These are phyloP conservation scores for Dothistroma pini DNA, from an alignment of 2,329 filamentous ascomycete genomes.

Conservation along the genomic window DNA sequence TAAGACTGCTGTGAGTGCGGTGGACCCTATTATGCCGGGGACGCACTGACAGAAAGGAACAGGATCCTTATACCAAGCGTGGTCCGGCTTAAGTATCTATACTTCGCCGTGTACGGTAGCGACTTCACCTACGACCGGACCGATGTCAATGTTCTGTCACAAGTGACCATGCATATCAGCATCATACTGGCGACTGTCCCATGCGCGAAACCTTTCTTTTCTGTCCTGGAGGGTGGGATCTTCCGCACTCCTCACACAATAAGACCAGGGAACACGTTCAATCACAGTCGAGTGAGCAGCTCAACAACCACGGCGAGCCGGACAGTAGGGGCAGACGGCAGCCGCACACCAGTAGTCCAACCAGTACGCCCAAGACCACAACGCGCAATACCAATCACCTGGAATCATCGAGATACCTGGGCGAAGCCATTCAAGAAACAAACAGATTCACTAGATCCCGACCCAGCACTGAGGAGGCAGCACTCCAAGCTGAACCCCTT, in stretches of 20 bases:
- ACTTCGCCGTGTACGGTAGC: conserved; percentile 10
- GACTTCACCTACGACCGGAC: conserved; percentile 21
- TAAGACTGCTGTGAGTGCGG: conserved; percentile 25
- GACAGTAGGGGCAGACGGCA: neutral
- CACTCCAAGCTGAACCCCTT: neutral
- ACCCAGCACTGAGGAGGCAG: neutral
- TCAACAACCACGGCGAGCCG: neutral
- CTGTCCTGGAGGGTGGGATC: conserved; percentile 19
- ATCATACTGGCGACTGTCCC: conserved; percentile 31
- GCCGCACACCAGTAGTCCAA: neutral
- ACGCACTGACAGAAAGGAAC: neutral
- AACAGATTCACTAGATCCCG: neutral
- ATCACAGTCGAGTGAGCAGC: neutral
- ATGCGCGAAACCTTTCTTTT: conserved; percentile 32
- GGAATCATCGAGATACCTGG: conserved; percentile 15
- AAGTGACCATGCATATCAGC: conserved; percentile 28
- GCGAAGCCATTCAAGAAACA: neutral
- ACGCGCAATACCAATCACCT: conserved; percentile 1
- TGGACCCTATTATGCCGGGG: neutral
- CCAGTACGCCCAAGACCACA: neutral
- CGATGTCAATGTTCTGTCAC: conserved; percentile 22
- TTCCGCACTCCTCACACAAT: conserved; percentile 12
- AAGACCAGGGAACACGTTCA: neutral
- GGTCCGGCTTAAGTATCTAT: conserved; percentile 19
- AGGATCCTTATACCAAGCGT: conserved; percentile 22